phyloP scores from a whole-genome alignment of 2,329 filamentous ascomycete genomes.

The Aspergillus carbonarius region DNA sequence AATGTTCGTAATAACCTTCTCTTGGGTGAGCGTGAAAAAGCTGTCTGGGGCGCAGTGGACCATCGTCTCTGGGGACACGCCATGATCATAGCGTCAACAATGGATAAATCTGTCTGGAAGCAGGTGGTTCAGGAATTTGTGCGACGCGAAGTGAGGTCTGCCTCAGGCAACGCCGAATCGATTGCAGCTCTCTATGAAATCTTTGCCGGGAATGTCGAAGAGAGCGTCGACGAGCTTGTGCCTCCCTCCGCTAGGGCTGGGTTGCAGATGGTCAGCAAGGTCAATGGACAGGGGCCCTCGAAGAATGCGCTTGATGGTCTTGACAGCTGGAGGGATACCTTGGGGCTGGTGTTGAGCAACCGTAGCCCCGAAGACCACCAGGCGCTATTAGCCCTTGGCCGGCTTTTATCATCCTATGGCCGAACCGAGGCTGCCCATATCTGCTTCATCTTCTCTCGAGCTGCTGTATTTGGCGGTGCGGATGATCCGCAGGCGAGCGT shows the following conservation, averaged over 20 bases:
- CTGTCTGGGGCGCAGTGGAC: conserved; percentile 90
- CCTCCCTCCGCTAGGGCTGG: conserved; percentile 89
- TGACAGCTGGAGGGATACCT: conserved; percentile 90
- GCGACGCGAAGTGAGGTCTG: conserved; percentile 84
- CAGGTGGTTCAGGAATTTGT: conserved; percentile 95
- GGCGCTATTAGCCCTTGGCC: conserved; percentile 77
- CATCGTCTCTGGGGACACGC: conserved; percentile 95
- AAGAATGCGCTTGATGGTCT: conserved; percentile 79
- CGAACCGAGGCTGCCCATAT: conserved; percentile 89
- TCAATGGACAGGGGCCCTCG: conserved; percentile 58
- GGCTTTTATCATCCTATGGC: conserved; percentile 78
- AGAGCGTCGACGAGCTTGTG: conserved; percentile 93
- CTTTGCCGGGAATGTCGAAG: conserved; percentile 88
- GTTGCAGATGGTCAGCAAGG: conserved; percentile 81
- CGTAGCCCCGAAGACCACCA: conserved; percentile 75
- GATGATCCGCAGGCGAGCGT: conserved; percentile 79
- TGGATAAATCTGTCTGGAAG: conserved; percentile 75
- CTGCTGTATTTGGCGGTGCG: conserved; percentile 72
- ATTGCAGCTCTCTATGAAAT: conserved; percentile 91
- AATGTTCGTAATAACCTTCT: conserved; percentile 72
- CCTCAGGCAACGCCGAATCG: conserved; percentile 77
- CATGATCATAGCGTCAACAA: conserved; percentile 81
- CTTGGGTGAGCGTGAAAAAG: conserved; percentile 81
- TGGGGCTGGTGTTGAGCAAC: conserved; percentile 83
- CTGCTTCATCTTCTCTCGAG: conserved; percentile 84